Conservation (phyloP, 176 grass and related monocot genomes). For the Guadua angustifolia region DNA sequence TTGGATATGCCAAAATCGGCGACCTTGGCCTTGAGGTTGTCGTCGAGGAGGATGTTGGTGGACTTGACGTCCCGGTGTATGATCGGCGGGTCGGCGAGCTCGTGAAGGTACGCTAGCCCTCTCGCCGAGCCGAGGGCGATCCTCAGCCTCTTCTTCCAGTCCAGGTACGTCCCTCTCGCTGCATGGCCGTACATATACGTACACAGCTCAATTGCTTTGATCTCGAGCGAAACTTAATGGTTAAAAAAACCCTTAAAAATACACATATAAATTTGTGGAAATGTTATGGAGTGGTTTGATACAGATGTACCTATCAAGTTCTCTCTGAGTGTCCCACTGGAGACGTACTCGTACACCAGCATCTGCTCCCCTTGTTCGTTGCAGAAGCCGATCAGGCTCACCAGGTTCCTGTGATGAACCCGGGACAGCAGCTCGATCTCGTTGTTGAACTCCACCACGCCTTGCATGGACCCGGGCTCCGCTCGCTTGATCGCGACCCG, state of each 20-base stretch:
- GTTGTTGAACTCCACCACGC: constrained; percentile 65
- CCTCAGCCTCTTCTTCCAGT: constrained; percentile 75
- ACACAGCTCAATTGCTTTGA: neutral
- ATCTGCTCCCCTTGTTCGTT: constrained; percentile 75
- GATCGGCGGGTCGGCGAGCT: constrained; percentile 78
- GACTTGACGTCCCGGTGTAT: constrained; percentile 69
- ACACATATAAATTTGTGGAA: neutral
- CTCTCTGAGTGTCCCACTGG: constrained; percentile 66
- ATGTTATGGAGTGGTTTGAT: neutral
- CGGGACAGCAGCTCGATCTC: constrained; percentile 85
- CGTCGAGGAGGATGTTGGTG: constrained; percentile 77
- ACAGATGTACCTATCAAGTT: constrained; percentile 55
- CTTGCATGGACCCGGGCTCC: constrained; percentile 57
- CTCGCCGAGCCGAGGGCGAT: constrained; percentile 67
- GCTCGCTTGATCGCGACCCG: constrained; percentile 75
- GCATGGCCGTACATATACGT: constrained; percentile 21
- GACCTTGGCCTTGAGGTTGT: constrained; percentile 76
- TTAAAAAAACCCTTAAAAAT: neutral
- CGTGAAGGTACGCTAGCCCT: constrained; percentile 79
- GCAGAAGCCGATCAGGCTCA: constrained; percentile 84
- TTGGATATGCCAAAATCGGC: constrained; percentile 76
- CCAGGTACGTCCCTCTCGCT: constrained; percentile 57
- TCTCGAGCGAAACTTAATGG: neutral
- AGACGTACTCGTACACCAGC: constrained; percentile 80
- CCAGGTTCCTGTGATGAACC: constrained; percentile 84